Percentiles rank a stretch among this genome's conserved stretches.
Evolutionary conservation across 805 yeast genomes (phyloP).

Genomic region (Dipodascopsis uninucleata): DNA sequence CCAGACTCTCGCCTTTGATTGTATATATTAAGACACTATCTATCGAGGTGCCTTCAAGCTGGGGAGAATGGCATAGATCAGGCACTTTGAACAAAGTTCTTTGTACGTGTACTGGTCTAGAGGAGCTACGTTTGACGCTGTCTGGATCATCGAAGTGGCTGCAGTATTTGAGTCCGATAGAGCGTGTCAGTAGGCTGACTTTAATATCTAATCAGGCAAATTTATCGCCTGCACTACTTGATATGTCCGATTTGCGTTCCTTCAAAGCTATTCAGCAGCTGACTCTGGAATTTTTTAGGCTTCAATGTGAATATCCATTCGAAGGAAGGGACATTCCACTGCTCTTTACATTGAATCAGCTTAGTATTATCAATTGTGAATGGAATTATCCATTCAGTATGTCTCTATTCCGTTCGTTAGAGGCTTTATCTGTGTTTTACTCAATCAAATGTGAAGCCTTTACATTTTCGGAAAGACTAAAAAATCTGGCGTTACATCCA

Average conservation of each 20-base stretch:
- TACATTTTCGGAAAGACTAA: slow-evolving; percentile 23
- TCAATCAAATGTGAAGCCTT: slow-evolving; percentile 22
- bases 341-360: slow-evolving; percentile 9
- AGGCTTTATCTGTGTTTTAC: slow-evolving; percentile 10
- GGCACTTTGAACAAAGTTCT: slow-evolving; percentile 13
- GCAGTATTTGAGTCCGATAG: slow-evolving; percentile 16
- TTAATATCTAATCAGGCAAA: slow-evolving; percentile 13
- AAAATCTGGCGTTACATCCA: slow-evolving; percentile 20
- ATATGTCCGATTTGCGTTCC: slow-evolving; percentile 17
- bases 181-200: slow-evolving; percentile 4
- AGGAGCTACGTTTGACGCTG: slow-evolving; percentile 11
- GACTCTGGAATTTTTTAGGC: slow-evolving; percentile 14
- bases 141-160: slow-evolving; percentile 27
- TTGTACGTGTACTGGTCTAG: slow-evolving; percentile 9
- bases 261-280: slow-evolving; percentile 13
- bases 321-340: slow-evolving; percentile 9
- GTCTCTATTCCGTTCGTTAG: slow-evolving; percentile 15
- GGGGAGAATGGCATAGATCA: slow-evolving; percentile 30
- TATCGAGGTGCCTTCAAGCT: slow-evolving; percentile 21
- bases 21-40: slow-evolving; percentile 18
- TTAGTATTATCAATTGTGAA: slow-evolving; percentile 21
- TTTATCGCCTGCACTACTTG: slow-evolving; percentile 16
- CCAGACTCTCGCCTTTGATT: slow-evolving; percentile 2
- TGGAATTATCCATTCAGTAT: slow-evolving; percentile 27
- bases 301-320: slow-evolving; percentile 23